Evolutionary conservation across 78 protist species (phyloP), one percentile per base, ranked within the genome.

Genomic region (Protostelium mycophagum): DNA sequence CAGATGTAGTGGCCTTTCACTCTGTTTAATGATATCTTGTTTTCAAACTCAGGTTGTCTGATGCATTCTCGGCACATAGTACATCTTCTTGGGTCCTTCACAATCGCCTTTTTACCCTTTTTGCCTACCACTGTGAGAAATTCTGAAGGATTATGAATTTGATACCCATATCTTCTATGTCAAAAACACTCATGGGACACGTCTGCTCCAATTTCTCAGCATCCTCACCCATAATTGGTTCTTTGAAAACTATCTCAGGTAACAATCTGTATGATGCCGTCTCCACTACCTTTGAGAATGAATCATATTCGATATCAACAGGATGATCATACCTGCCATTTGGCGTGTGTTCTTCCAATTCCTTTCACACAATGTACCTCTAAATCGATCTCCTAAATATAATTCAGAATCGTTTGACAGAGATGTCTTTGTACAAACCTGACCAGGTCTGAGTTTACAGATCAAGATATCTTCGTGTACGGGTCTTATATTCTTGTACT

Each of bases 321-420:
- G n/a, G n/a, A n/a, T n/a, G n/a, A n/a, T n/a, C n/a, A n/a, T n/a
- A n/a, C n/a, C 35, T 96, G 94, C 98, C 98, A 98, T 91, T 98
- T 98, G 84, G 99, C 98, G 87, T 98, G 99, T 29, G 38, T 87
- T 86, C 93, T 94, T 9, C 99, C 99, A 28, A 96, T 91, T 36
- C 99, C 98, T 85, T 95, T 96, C 38, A 86, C 88, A 31, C 93
- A 88, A 83, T 86, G 91, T 25, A 87, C 85, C 34, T 88, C 93
- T 9, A 97, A 35, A 28, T 83, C 93, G 28, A 98, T 87, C 35
- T 39, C 86, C 88, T 95, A 92, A 83, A 1, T 37, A 86, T 84
- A 84, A 85, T 0, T 0, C 35, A 36, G 36, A 85, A 85, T 5
- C 5, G 5, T 5, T 86, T 85, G 35, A 36, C 16, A 23, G 16